Evolutionary conservation across 2,329 filamentous ascomycete genomes (phyloP).

Genomic region (Fusarium tupiense): DNA sequence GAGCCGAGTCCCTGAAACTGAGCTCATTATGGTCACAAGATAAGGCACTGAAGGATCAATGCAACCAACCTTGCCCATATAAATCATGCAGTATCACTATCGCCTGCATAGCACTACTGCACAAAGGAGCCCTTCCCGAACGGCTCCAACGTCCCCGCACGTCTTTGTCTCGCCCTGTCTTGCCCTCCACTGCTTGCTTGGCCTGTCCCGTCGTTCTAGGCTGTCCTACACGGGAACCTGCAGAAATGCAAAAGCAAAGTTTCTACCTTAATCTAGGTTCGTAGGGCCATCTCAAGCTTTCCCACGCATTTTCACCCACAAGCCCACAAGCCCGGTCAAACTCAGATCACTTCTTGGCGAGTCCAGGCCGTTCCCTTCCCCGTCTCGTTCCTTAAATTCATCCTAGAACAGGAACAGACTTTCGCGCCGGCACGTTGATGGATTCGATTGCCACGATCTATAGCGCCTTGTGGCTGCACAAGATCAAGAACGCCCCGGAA

Average conservation of each 20-base stretch:
- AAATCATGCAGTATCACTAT: conserved; percentile 32
- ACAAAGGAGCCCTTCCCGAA: neutral
- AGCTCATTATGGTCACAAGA: neutral
- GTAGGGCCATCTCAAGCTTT: conserved; percentile 20
- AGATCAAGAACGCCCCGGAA: neutral
- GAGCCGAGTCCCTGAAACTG: conserved; percentile 2
- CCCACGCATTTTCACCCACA: conserved; percentile 14
- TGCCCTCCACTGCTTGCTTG: neutral
- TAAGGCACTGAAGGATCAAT: conserved; percentile 4
- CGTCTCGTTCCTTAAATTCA: conserved; percentile 3
- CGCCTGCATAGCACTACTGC: conserved; percentile 25
- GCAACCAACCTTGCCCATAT: conserved; percentile 12
- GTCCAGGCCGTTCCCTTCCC: conserved; percentile 25
- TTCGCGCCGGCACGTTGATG: conserved; percentile 19
- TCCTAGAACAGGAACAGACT: conserved; percentile 26
- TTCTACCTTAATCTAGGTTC: neutral
- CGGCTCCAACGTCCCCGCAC: conserved; percentile 19
- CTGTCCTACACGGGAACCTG: conserved; percentile 27
- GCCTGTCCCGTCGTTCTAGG: neutral
- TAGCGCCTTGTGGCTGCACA: conserved; percentile 1
- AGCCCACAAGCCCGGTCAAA: conserved; percentile 22
- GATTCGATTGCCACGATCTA: conserved; percentile 26
- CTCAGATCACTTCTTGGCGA: conserved; percentile 11
- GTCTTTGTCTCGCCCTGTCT: neutral
- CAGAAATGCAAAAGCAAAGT: conserved; percentile 23